phyloP scores from a whole-genome alignment of 2,329 filamentous ascomycete species.

The Malbranchea cinnamomea region DNA sequence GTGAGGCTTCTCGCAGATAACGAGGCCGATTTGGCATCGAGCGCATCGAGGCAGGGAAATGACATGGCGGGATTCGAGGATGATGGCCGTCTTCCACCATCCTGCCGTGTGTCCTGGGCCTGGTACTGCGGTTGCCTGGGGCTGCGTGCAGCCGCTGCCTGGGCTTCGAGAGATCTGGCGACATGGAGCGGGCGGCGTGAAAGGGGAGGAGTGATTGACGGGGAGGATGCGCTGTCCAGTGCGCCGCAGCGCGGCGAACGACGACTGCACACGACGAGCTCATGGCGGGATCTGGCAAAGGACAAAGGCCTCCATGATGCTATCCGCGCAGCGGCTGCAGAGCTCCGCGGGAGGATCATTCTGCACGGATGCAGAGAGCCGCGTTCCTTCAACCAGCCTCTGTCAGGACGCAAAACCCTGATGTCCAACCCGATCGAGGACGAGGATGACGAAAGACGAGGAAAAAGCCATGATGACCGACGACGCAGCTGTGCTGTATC shows the following conservation, averaged over 20 bases:
- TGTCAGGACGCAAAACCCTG: no score
- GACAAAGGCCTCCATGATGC: slow-evolving; percentile 8
- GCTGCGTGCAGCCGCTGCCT: slow-evolving; percentile 3
- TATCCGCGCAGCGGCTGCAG: slow-evolving; percentile 6
- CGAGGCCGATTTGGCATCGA: slow-evolving; percentile 62
- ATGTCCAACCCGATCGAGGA: no score
- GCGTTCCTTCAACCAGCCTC: no score
- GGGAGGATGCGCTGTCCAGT: no score
- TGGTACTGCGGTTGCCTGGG: slow-evolving; percentile 3
- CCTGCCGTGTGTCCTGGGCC: not conserved
- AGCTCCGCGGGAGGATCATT: no score
- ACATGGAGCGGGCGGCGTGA: slow-evolving; percentile 4
- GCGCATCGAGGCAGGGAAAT: slow-evolving; percentile 77
- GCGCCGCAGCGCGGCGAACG: no score
- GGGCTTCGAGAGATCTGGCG: slow-evolving; percentile 4
- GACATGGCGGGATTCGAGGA: slow-evolving; percentile 70
- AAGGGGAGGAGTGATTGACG: not conserved
- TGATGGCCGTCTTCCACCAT: slow-evolving; percentile 5
- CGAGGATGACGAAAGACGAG: no score
- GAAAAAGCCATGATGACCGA: no score
- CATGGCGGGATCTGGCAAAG: slow-evolving; percentile 1
- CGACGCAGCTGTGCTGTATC: no score
- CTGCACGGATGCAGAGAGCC: not conserved
- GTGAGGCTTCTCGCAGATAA: slow-evolving; percentile 53
- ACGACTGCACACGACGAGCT: no score